phyloP scores from a whole-genome alignment of 768 basidiomycete species.

The Lactifluus hygrophoroides region DNA sequence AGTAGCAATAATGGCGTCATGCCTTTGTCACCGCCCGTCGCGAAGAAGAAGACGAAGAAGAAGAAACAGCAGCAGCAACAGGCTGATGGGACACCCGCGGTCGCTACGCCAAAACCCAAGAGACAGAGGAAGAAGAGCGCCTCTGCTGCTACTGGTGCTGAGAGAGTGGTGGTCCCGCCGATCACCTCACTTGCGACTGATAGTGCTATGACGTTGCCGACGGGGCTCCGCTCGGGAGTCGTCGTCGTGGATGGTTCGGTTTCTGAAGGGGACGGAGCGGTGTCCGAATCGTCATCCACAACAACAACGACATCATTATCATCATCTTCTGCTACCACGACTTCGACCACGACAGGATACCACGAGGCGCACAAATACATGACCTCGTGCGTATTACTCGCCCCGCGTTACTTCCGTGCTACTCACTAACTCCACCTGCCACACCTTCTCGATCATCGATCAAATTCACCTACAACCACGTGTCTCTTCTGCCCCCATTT shows the following conservation, averaged over 20 bases:
- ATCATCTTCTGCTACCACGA: not conserved
- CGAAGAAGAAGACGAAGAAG: not conserved
- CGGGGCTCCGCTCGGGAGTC: constrained; percentile 32
- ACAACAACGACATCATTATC: not conserved
- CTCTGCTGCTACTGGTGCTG: not conserved
- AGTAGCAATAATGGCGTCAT: not conserved
- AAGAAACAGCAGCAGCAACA: no score
- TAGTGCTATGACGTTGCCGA: not conserved
- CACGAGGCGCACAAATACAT: constrained; percentile 54
- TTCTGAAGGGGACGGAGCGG: constrained; percentile 30
- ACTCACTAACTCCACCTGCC: not conserved
- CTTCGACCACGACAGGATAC: constrained; percentile 29
- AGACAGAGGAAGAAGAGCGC: not conserved
- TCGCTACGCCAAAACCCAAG: not conserved
- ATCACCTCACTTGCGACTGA: not conserved
- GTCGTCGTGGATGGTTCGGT: constrained; percentile 47
- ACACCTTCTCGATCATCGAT: not conserved
- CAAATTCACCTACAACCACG: no score
- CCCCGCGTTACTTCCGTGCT: not conserved
- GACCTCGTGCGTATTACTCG: constrained; percentile 43
- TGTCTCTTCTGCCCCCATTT: not conserved
- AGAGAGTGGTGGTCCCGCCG: not conserved
- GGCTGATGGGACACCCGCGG: not conserved
- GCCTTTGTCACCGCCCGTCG: not conserved
- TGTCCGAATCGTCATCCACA: constrained; percentile 15